Conservation (phyloP, 1,139 yeast species). For the Scheffersomyces lignicola region DNA sequence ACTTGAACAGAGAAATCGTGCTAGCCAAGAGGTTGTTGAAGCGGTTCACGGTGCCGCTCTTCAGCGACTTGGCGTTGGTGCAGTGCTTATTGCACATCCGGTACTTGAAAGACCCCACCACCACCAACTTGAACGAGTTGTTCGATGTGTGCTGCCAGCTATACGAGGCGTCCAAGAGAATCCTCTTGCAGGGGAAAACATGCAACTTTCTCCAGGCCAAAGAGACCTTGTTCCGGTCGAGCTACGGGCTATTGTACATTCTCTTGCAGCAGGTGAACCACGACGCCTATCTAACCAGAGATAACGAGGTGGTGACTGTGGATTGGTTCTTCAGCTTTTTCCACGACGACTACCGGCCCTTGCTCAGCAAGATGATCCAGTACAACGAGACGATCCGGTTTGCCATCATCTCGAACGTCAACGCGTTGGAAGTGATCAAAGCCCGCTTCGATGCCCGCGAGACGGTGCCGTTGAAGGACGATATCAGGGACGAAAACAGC, state of each 20-base stretch:
- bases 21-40: neutral
- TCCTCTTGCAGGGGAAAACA: neutral
- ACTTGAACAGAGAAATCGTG: neutral
- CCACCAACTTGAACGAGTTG: neutral
- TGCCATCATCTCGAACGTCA: neutral
- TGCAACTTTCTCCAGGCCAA: neutral
- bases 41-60: neutral
- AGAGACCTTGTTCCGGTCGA: neutral
- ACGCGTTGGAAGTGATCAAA: neutral
- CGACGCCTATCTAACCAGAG: neutral
- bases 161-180: neutral
- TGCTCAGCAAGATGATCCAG: neutral
- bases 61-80: neutral
- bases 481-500: too few species aligned
- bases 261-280: neutral
- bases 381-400: neutral
- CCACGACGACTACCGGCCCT: neutral
- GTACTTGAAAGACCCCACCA: neutral
- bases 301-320: neutral
- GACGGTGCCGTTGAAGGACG: too few species aligned
- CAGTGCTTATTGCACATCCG: neutral
- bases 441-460: neutral
- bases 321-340: neutral
- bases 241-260: neutral
- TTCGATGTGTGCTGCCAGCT: neutral